phyloP scores from a whole-genome alignment of 768 basidiomycete species.

The Pulveroboletus sp. region DNA sequence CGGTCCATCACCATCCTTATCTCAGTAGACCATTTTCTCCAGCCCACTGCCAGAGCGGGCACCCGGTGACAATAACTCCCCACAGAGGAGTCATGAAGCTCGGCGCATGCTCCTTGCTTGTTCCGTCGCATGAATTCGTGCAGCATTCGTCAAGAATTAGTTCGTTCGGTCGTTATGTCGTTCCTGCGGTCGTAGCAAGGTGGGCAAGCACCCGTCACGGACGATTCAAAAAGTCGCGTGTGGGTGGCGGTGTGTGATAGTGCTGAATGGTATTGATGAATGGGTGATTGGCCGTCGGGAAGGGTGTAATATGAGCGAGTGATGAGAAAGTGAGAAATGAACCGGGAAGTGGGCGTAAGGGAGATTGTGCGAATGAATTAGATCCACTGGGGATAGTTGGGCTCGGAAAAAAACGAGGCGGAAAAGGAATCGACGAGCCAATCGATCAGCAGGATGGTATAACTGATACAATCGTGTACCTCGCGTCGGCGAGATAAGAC shows the following conservation, averaged over 20 bases:
- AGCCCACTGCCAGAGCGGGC: conserved; percentile 30
- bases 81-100: conserved; percentile 22
- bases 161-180: conserved; percentile 32
- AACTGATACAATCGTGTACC: conserved; percentile 27
- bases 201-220: conserved; percentile 18
- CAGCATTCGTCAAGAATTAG: conserved; percentile 34
- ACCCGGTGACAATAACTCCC: conserved; percentile 24
- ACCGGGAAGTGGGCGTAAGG: conserved; percentile 17
- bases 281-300: conserved; percentile 24
- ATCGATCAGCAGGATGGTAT: conserved; percentile 45
- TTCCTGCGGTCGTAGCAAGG: conserved; percentile 31
- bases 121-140: conserved; percentile 29
- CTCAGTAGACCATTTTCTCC: conserved; percentile 25
- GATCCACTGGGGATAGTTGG: conserved; percentile 27
- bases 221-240: conserved; percentile 12
- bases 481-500: conserved; percentile 32
- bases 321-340: conserved; percentile 18
- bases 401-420: conserved; percentile 20
- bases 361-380: conserved; percentile 23
- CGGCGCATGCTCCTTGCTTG: conserved; percentile 20
- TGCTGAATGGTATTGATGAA: conserved; percentile 20
- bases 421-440: conserved; percentile 28
- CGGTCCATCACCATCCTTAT: conserved; percentile 21
- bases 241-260: conserved; percentile 13
- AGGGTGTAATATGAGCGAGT: conserved; percentile 17